phyloP scores from a whole-genome alignment of 1,284 basidiomycete species.

The Apiotrichum montevideense region DNA sequence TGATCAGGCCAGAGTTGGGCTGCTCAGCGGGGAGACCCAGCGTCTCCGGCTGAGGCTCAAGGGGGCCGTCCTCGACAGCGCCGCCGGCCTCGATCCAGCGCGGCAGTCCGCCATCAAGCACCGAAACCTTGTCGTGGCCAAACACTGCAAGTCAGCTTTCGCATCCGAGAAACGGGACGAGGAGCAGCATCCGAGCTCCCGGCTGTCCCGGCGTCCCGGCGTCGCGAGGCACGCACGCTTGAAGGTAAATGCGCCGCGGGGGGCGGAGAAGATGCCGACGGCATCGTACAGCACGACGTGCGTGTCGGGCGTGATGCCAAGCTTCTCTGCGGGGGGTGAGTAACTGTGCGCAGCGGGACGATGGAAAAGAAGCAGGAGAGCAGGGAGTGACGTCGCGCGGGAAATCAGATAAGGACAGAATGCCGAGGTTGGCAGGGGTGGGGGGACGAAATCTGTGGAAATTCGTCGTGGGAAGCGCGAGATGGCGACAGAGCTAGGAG shows the following conservation, averaged over 20 bases:
- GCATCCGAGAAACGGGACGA: too few species aligned
- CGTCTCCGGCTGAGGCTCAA: background rate
- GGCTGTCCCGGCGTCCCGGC: too few species aligned
- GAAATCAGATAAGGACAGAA: background rate
- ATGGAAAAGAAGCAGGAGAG: too few species aligned
- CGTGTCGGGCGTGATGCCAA: constrained; percentile 67
- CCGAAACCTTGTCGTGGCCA: constrained; percentile 73
- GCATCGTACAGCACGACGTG: constrained; percentile 89
- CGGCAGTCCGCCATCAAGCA: constrained; percentile 83
- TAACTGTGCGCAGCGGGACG: too few species aligned
- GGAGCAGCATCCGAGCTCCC: too few species aligned
- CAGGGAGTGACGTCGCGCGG: too few species aligned
- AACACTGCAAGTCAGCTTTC: constrained; percentile 52
- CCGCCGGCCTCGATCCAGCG: constrained; percentile 70
- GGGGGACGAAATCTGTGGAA: too few species aligned
- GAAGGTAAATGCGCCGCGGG: constrained; percentile 87
- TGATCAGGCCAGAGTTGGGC: background rate
- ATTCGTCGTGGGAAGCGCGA: too few species aligned
- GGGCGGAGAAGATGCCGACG: constrained; percentile 79
- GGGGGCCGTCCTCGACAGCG: constrained; percentile 54
- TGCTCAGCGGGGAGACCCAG: constrained; percentile 30
- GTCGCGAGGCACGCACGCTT: constrained; percentile 47
- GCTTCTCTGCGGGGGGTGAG: constrained; percentile 50
- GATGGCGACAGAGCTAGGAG: too few species aligned
- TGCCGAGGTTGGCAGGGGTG: background rate